Conservation (phyloP, 306 rosid species). For the Phaseolus lunatus region DNA sequence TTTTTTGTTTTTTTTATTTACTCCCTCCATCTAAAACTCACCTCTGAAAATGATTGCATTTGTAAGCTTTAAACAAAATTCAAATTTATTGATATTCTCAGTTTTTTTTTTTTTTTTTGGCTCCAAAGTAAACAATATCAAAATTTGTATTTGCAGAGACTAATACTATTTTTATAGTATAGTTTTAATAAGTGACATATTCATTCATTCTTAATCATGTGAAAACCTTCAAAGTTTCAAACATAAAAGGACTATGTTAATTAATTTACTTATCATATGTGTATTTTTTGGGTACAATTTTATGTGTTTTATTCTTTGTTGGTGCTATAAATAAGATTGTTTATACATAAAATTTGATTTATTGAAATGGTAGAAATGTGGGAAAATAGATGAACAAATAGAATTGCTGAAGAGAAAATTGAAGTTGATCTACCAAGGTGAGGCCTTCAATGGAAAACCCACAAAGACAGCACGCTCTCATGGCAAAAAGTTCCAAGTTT, state of each 20-base stretch:
- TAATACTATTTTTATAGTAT: too few species aligned
- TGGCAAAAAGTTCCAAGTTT: conserved; percentile 92
- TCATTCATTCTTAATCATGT: too few species aligned
- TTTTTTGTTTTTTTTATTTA: not conserved
- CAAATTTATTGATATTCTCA: too few species aligned
- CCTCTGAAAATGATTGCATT: too few species aligned
- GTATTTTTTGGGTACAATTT: not conserved
- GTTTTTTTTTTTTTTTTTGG: too few species aligned
- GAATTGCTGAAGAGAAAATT: conserved; percentile 84
- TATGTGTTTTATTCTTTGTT: not conserved
- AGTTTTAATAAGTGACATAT: too few species aligned
- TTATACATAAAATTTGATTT: not conserved
- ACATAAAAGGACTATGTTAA: too few species aligned
- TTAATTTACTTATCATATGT: not conserved
- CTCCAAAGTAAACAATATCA: too few species aligned
- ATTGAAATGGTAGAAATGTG: conserved; percentile 70
- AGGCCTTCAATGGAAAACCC: conserved; percentile 88
- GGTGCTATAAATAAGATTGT: not conserved
- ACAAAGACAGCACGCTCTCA: conserved; percentile 96
- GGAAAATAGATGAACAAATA: conserved; percentile 86
- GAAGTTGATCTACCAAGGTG: conserved; percentile 78
- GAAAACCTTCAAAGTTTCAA: too few species aligned
- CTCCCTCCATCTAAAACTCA: too few species aligned
- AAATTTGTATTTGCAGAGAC: too few species aligned
- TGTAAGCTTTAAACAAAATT: too few species aligned